These are phyloP conservation scores for Claviceps purpurea DNA, from an alignment of 2,329 filamentous ascomycete genomes.

Conservation along the genomic window DNA sequence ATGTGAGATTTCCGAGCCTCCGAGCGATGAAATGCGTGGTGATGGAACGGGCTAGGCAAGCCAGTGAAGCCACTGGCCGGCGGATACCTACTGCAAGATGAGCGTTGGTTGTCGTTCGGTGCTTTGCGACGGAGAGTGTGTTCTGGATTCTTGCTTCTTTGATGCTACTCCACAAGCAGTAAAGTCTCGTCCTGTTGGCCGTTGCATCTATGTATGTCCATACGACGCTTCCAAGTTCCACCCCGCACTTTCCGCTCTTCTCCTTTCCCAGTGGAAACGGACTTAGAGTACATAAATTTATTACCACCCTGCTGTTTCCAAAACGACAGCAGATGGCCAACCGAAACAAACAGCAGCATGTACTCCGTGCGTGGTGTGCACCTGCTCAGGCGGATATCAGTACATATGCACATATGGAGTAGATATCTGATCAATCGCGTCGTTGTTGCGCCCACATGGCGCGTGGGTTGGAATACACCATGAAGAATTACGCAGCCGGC, in stretches of 20 bases:
- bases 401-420: background rate
- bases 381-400: no score
- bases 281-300: no score
- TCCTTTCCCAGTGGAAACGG: background rate
- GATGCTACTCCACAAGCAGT: background rate
- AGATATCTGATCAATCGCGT: background rate
- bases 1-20: background rate
- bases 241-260: background rate
- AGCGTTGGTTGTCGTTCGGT: no score
- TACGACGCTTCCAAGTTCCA: background rate
- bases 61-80: background rate
- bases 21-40: background rate
- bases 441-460: background rate
- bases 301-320: background rate
- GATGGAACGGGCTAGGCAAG: background rate
- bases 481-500: constrained; percentile 1
- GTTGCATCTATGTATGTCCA: no score
- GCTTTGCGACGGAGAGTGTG: background rate
- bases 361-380: background rate
- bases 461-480: background rate
- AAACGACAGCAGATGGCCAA: background rate
- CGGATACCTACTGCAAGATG: background rate
- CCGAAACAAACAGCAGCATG: background rate
- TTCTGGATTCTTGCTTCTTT: background rate
- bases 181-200: background rate